Conservation (phyloP, 495 filamentous ascomycete genomes). For the Penicillium canariense region DNA sequence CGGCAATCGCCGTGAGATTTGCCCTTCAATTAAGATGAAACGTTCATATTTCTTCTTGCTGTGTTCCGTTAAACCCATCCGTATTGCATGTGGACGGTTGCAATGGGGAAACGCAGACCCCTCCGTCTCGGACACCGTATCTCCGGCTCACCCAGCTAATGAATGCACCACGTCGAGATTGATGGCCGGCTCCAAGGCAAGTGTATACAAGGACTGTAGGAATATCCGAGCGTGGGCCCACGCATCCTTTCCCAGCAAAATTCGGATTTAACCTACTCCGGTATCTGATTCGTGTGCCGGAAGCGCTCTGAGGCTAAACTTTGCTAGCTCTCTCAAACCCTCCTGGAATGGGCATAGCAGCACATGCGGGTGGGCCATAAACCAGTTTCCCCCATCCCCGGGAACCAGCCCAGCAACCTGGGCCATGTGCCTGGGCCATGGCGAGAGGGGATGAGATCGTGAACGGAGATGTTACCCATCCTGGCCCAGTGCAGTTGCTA, state of each 20-base stretch:
- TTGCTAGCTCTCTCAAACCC: slow-evolving; percentile 7
- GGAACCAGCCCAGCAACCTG: not conserved
- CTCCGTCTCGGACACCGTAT: no score
- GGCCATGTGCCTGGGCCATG: slow-evolving; percentile 9
- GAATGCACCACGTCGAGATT: not conserved
- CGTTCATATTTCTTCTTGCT: not conserved
- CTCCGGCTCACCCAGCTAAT: no score
- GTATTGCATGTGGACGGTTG: not conserved
- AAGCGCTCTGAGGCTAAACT: not conserved
- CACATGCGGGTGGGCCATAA: slow-evolving; percentile 10
- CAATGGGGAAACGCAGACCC: no score
- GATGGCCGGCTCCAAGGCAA: not conserved
- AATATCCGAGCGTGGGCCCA: not conserved
- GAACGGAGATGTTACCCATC: slow-evolving; percentile 16
- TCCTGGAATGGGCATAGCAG: slow-evolving; percentile 13
- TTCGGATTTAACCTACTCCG: not conserved
- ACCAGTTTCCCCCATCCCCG: slow-evolving; percentile 11
- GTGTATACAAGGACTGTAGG: not conserved
- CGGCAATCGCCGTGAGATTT: not conserved
- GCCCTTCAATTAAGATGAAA: not conserved
- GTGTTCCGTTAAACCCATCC: not conserved
- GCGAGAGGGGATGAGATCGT: slow-evolving; percentile 9
- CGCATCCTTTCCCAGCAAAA: not conserved
- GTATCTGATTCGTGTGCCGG: not conserved
- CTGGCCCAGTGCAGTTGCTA: slow-evolving; percentile 8